These are phyloP conservation scores for Aspergillus cristatus DNA, from an alignment of 495 filamentous ascomycete genomes.

Conservation along the genomic window DNA sequence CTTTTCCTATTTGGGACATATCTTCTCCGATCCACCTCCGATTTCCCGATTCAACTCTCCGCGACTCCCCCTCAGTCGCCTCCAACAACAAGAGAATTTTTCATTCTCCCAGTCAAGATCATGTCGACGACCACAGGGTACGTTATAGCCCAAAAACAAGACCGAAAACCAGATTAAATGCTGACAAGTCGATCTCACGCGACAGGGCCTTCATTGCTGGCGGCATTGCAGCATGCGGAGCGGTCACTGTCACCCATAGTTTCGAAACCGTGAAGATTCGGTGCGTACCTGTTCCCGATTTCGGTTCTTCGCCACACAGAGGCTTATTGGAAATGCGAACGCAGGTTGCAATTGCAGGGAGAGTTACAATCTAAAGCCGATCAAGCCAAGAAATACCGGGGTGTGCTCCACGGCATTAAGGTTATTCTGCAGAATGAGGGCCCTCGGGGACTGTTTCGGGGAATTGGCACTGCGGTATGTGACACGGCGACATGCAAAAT, in stretches of 20 bases:
- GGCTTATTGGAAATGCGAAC: neutral
- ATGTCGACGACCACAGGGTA: slow-evolving; percentile 51
- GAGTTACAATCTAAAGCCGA: slow-evolving; percentile 82
- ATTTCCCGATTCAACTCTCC: slow-evolving; percentile 6
- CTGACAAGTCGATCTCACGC: neutral
- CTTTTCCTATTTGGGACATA: too few species aligned
- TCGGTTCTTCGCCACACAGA: neutral
- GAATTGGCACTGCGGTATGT: slow-evolving; percentile 74
- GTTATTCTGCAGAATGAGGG: slow-evolving; percentile 93
- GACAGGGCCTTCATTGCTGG: slow-evolving; percentile 76
- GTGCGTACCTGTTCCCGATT: slow-evolving; percentile 33
- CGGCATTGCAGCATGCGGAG: slow-evolving; percentile 92
- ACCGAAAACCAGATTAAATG: too few species aligned
- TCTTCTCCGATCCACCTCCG: slow-evolving; percentile 13
- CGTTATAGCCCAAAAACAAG: slow-evolving; percentile 2
- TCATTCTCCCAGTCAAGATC: neutral
- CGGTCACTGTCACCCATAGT: slow-evolving; percentile 94
- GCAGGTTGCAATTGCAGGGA: slow-evolving; percentile 88
- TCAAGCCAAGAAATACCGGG: slow-evolving; percentile 77
- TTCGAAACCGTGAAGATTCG: slow-evolving; percentile 99
- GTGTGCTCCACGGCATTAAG: slow-evolving; percentile 84
- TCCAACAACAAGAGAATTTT: neutral
- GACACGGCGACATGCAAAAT: neutral
- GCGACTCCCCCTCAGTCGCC: neutral
- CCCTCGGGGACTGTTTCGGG: slow-evolving; percentile 73